Evolutionary conservation across 257 asterid genomes (phyloP).

Genomic region (Forsythia viridissima): DNA sequence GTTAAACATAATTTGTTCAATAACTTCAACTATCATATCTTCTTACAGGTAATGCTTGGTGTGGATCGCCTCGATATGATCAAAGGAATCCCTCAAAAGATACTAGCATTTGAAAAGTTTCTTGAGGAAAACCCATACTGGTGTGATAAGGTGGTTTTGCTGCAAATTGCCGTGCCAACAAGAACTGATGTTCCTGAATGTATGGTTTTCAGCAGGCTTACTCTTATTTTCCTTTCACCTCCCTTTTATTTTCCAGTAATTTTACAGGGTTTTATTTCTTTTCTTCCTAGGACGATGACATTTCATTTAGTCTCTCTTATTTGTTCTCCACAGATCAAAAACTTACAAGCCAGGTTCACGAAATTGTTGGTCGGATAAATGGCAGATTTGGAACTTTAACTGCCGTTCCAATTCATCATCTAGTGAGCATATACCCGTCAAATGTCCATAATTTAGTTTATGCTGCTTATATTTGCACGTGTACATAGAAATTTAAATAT

Average conservation of each 20-base stretch:
- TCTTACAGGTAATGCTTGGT: conserved; percentile 83
- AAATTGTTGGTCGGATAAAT: conserved; percentile 97
- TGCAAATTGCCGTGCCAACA: conserved; percentile 97
- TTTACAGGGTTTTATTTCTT: conserved; percentile 10
- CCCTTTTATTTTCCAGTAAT: neutral
- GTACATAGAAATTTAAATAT: neutral
- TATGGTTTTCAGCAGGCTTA: conserved; percentile 40
- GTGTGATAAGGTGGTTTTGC: conserved; percentile 91
- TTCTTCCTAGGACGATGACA: neutral
- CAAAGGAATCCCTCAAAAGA: conserved; percentile 94
- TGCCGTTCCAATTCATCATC: conserved; percentile 95
- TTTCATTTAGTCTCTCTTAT: conserved; percentile 25
- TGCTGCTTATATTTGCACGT: conserved; percentile 8
- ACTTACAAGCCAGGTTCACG: conserved; percentile 98
- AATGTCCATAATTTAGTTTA: neutral
- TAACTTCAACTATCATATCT: conserved; percentile 8
- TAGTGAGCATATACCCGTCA: conserved; percentile 56
- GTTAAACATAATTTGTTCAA: conserved; percentile 2
- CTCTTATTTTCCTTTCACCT: conserved; percentile 5
- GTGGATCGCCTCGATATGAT: conserved; percentile 98
- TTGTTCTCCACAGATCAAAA: conserved; percentile 67
- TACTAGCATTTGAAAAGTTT: conserved; percentile 90
- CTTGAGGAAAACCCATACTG: conserved; percentile 81
- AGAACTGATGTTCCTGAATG: conserved; percentile 98
- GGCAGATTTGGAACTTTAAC: conserved; percentile 91